Percentiles rank a stretch among this genome's conserved stretches.
These are phyloP conservation scores for Acanthamoeba culbertsoni DNA, from an alignment of 208 protist species.

Conservation along the genomic window DNA sequence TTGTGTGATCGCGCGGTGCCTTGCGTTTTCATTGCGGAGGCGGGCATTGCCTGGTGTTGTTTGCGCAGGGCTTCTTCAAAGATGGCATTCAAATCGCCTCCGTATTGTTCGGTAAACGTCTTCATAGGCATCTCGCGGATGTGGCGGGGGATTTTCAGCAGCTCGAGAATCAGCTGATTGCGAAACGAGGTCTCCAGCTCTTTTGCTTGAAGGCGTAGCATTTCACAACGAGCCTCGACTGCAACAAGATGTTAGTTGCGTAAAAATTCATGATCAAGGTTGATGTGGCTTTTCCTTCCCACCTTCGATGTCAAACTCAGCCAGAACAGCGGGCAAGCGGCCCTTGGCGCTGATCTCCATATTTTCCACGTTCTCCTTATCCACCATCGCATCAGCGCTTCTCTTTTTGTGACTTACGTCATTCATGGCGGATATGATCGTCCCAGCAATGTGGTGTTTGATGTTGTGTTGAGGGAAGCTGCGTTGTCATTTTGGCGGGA, in stretches of 20 bases:
- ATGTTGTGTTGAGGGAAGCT: too few species aligned
- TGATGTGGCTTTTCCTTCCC: background rate
- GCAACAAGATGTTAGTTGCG: background rate
- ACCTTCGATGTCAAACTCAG: conserved; percentile 38
- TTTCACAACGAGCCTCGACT: background rate
- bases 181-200: background rate
- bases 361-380: conserved; percentile 1
- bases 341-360: background rate
- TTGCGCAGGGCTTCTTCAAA: background rate
- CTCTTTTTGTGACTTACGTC: background rate
- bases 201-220: background rate
- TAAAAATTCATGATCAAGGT: background rate
- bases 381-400: background rate
- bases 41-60: background rate
- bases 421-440: background rate
- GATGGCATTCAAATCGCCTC: background rate
- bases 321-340: background rate
- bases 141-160: background rate
- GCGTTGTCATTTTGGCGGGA: too few species aligned
- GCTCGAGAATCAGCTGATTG: background rate
- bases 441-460: background rate
- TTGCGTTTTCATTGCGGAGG: too few species aligned
- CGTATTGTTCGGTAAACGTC: conserved; percentile 22
- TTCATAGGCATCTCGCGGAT: conserved; percentile 17
- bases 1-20: background rate